Base-by-base conservation (phyloP, 768 basidiomycete genomes). In the Brasilioporus rufonigricans region DNA sequence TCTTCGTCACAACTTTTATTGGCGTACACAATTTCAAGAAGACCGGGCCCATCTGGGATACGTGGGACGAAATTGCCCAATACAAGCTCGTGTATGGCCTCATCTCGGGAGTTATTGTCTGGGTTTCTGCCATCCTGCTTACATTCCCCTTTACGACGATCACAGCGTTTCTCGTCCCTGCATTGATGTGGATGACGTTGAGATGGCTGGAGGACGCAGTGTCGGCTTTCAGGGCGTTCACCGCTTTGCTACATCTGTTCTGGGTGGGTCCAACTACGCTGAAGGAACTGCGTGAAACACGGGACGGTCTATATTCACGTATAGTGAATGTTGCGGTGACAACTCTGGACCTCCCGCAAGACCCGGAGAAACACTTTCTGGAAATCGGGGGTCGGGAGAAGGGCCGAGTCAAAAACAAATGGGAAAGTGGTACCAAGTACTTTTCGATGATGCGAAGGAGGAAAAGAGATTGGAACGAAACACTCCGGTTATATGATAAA, bases 21-120 rank as follows among this genome's bases (percentile, higher is more conserved):
- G 86, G 81, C 2, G 87, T 88, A 21, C 80, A 79, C 62, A 84
- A 85, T 59, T 89, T 89, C 77, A 90, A 88, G 71, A 86, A 84
- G 72, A 86, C 80, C 0, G 91, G 91, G 0, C 90, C 90, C 1
- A 79, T 89, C 35, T 89, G 87, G 75, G 89, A 93, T 65, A 92
- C 89, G 0, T 92, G 84, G 80, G 92, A 93, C 63, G 91, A 93
- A 67, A 91, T 93, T 58, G 89, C 91, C 12, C 89, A 93, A 65
- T 89, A 91, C 71, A 93, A 93, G 68, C 84, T 93, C 50, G 82
- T 87, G 21, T 91, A 91, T 62, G 93, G 93, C 11, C 78, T 94
- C 32, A 62, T 85, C 10, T 86, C 90, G 0, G 91, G 90, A 1
- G 55, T 89, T 4, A 73, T 78, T 49, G 89, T 92, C 29, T 92